Evolutionary conservation across 1,139 yeast genomes (phyloP).

Genomic region (Magnusiomyces tetraspermus): DNA sequence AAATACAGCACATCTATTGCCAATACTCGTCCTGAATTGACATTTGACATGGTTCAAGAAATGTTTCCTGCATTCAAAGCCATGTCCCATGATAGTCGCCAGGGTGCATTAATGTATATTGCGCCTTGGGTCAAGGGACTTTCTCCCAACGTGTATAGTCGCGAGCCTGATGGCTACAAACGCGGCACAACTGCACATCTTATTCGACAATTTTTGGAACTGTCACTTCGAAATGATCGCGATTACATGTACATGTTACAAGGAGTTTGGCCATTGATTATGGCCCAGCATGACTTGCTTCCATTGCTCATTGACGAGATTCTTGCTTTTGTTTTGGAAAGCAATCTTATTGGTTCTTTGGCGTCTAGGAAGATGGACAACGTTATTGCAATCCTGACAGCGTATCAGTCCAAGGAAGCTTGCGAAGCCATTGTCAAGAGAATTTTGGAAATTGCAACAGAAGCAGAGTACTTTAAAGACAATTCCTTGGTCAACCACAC

Average conservation of each 20-base stretch:
- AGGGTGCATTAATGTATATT: slow-evolving; percentile 45
- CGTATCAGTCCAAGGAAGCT: slow-evolving; percentile 61
- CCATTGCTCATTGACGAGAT: slow-evolving; percentile 12
- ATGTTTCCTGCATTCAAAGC: slow-evolving; percentile 50
- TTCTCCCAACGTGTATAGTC: slow-evolving; percentile 47
- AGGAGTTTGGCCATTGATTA: slow-evolving; percentile 54
- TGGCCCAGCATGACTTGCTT: slow-evolving; percentile 4
- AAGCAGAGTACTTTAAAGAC: slow-evolving; percentile 38
- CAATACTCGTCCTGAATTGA: slow-evolving; percentile 46
- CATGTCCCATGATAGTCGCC: slow-evolving; percentile 30
- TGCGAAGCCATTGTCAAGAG: slow-evolving; percentile 57
- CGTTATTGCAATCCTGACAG: slow-evolving; percentile 47
- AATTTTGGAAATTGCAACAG: slow-evolving; percentile 39
- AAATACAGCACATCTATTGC: slow-evolving; percentile 54
- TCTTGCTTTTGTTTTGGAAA: slow-evolving; percentile 7
- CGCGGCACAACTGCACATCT: slow-evolving; percentile 55
- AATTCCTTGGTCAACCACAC: slow-evolving; percentile 43
- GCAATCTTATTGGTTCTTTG: slow-evolving; percentile 1
- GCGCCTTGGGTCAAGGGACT: slow-evolving; percentile 77
- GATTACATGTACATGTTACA: slow-evolving; percentile 44
- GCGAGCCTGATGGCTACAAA: slow-evolving; percentile 22
- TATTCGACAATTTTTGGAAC: slow-evolving; percentile 52
- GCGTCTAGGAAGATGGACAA: slow-evolving; percentile 19
- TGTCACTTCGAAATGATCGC: slow-evolving; percentile 40
- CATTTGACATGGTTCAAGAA: slow-evolving; percentile 53